A percentile compares a stretch with the other conserved stretches of the same genome.
Evolutionary conservation across 2,329 filamentous ascomycete species (phyloP).

Genomic region (Cordyceps fumosorosea): DNA sequence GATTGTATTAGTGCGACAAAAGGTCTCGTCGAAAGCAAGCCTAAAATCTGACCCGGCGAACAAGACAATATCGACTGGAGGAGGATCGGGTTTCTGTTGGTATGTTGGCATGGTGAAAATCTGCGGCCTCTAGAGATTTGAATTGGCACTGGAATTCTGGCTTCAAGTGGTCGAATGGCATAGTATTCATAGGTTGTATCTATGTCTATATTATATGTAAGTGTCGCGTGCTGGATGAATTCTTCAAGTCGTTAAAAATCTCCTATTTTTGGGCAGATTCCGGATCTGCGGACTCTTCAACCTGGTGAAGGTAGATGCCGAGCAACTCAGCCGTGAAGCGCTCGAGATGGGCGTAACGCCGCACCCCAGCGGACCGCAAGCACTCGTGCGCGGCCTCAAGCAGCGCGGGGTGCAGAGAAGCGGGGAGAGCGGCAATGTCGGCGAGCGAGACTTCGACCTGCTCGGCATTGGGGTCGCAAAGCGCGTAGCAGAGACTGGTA

Average conservation of each 20-base stretch:
- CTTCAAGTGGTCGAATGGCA: not conserved
- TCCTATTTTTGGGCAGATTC: conserved; percentile 4
- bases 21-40: too few relatives aligned
- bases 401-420: not conserved
- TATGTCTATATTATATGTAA: conserved; percentile 6
- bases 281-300: not conserved
- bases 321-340: conserved; percentile 10
- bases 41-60: too few relatives aligned
- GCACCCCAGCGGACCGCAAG: not conserved
- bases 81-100: too few relatives aligned
- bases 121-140: too few relatives aligned
- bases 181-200: conserved; percentile 3
- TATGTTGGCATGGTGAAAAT: too few relatives aligned
- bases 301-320: conserved; percentile 11
- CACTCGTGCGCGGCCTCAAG: conserved; percentile 6
- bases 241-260: not conserved
- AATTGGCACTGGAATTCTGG: not conserved
- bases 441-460: conserved; percentile 6
- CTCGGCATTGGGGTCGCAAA: not conserved
- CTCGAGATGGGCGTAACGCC: conserved; percentile 8
- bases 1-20: too few relatives aligned
- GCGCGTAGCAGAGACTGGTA: not conserved
- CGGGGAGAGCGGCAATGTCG: conserved; percentile 3
- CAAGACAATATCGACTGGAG: too few relatives aligned
- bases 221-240: not conserved